Evolutionary conservation across 2,329 filamentous ascomycete species (phyloP).

Genomic region (Cercospora janseana): DNA sequence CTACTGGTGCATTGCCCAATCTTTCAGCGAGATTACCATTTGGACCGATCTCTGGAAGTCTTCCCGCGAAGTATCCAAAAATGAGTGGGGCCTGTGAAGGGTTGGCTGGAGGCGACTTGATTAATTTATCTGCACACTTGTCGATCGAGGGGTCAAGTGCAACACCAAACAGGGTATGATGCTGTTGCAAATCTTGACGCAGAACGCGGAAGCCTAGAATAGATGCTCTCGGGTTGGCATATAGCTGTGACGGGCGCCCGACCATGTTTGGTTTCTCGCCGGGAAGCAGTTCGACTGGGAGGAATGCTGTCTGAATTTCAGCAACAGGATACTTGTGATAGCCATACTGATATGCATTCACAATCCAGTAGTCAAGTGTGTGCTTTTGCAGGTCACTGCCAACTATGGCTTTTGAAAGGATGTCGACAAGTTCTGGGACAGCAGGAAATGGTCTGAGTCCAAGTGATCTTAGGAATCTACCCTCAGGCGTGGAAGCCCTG

Average conservation of each 20-base stretch:
- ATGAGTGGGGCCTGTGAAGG: constrained; percentile 65
- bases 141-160: constrained; percentile 74
- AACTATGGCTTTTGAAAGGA: constrained; percentile 66
- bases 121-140: constrained; percentile 70
- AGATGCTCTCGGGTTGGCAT: constrained; percentile 72
- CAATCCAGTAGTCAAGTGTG: constrained; percentile 78
- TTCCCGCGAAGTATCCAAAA: constrained; percentile 80
- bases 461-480: constrained; percentile 67
- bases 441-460: constrained; percentile 72
- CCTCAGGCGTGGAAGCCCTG: constrained; percentile 66
- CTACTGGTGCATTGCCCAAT: constrained; percentile 65
- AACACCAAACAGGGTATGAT: constrained; percentile 85
- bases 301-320: constrained; percentile 45
- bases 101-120: constrained; percentile 68
- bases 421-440: constrained; percentile 70
- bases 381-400: constrained; percentile 61
- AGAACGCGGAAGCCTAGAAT: constrained; percentile 80
- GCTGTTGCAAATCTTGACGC: constrained; percentile 69
- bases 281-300: constrained; percentile 76
- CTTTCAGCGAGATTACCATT: constrained; percentile 56
- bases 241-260: constrained; percentile 73
- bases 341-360: constrained; percentile 72
- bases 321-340: constrained; percentile 66
- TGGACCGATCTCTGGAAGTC: constrained; percentile 67
- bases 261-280: constrained; percentile 49